These are phyloP conservation scores for Acanthamoeba triangularis DNA, from an alignment of 208 protist species.

Conservation along the genomic window DNA sequence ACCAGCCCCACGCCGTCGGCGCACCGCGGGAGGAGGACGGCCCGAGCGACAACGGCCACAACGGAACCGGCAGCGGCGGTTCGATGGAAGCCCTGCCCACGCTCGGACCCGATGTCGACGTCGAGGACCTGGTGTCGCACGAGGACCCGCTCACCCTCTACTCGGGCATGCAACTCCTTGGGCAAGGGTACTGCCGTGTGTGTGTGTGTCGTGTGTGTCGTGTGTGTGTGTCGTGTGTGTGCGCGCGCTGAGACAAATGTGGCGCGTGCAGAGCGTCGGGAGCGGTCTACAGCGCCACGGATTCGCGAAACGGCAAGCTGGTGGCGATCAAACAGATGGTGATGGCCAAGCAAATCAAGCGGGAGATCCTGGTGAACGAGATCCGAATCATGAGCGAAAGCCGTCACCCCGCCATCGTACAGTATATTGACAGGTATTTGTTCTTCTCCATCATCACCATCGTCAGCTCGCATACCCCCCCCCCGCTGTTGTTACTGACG, in stretches of 20 bases:
- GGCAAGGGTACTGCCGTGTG: constrained; percentile 25
- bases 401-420: constrained; percentile 40
- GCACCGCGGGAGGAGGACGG: constrained; percentile 4
- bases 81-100: constrained; percentile 9
- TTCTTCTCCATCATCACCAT: not conserved
- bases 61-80: not conserved
- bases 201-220: not conserved
- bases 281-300: constrained; percentile 49
- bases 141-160: constrained; percentile 47
- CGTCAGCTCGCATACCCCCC: too few relatives aligned
- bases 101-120: not conserved
- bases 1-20: not conserved
- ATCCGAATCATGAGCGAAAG: constrained; percentile 55
- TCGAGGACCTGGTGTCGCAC: constrained; percentile 55
- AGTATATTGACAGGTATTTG: constrained; percentile 11
- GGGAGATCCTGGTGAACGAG: constrained; percentile 58
- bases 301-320: constrained; percentile 15
- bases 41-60: not conserved
- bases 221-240: too few relatives aligned
- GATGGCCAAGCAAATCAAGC: constrained; percentile 70
- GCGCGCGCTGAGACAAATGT: too few relatives aligned
- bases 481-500: not conserved
- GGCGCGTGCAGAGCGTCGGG: constrained; percentile 27
- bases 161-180: constrained; percentile 34
- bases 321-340: constrained; percentile 76